Evolutionary conservation across 306 rosid species (phyloP), one percentile per base, ranked within the genome.

Genomic region (Prunus mira): DNA sequence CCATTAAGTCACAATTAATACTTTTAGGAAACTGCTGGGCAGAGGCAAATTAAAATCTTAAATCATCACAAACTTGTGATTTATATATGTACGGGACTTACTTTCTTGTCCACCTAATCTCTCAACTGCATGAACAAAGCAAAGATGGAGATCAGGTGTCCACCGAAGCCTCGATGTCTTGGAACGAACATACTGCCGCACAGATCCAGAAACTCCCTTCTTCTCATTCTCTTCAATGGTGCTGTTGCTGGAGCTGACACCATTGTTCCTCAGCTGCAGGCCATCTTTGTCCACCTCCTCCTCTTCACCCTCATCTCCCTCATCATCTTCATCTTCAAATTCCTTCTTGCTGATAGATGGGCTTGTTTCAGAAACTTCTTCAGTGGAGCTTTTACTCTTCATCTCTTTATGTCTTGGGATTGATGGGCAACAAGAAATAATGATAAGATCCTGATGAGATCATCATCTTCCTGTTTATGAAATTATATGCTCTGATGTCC

Each of bases 131-230:
- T 77, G 82, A 77, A 78, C 56, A 24, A 84, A 84, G 80, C 83
- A 67, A 75, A 84, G 85, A 72, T 81, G 88, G 50, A 84, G 88
- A 50, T 84, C 88, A 57, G 85, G 88, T 10, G 88, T 84, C 88
- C 88, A 84, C 3, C 88, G 80, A 19, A 84, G 85, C 77, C 88
- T 70, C 1, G 88, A 84, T 28, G 72, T 84, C 88, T 78, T 84
- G 57, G 88, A 81, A 47, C 85, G 88, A 60, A 81, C 72, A 71
- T 84, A 84, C 34, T 74, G 88, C 76, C 88, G 56, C 22, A 78
- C 85, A 61, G 88, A 81, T 74, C 85, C 88, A 25, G 82, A 67
- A 70, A 84, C 76, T 30, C 54, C 73, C 38, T 74, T 84, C 67
- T 73, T 84, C 43, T 76, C 85, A 50, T 70, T 74, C 56, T 77